phyloP scores from a whole-genome alignment of 257 asterid species.

The Solanum acaule region DNA sequence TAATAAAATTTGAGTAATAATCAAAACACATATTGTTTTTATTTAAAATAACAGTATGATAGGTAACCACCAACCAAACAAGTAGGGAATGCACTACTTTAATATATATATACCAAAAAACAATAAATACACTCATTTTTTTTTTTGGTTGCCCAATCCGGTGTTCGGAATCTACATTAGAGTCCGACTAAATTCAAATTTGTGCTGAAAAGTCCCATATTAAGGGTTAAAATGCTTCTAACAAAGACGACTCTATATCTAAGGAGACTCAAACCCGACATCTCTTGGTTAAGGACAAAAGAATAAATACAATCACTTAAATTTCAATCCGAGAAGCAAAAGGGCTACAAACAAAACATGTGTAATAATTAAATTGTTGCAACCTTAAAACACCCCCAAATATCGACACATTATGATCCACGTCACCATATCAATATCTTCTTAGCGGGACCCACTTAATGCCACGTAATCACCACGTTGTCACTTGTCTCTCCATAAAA shows the following conservation, averaged over 20 bases:
- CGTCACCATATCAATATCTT: not conserved
- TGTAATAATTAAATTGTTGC: not conserved
- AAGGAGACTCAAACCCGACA: fast-evolving
- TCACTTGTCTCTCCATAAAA: not conserved
- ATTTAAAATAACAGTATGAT: not conserved
- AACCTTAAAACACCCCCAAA: not conserved
- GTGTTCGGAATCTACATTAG: fast-evolving
- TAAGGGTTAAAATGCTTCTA: too few species aligned
- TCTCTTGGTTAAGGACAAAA: fast-evolving
- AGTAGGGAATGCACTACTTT: not conserved
- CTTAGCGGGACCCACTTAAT: not conserved
- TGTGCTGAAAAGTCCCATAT: fast-evolving
- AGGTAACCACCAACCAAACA: not conserved
- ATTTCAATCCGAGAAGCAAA: not conserved
- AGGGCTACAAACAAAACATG: not conserved
- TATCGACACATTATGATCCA: not conserved
- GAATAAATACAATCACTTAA: not conserved
- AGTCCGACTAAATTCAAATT: too few species aligned
- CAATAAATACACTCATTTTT: too few species aligned
- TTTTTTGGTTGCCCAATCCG: too few species aligned
- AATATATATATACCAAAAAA: too few species aligned
- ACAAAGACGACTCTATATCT: fast-evolving
- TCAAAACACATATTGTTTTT: not conserved
- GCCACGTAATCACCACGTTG: not conserved
- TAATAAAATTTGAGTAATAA: not conserved